Evolutionary conservation across 495 filamentous ascomycete species (phyloP), one percentile per base, ranked within the genome.

Genomic region (Achaetomiella virescens): DNA sequence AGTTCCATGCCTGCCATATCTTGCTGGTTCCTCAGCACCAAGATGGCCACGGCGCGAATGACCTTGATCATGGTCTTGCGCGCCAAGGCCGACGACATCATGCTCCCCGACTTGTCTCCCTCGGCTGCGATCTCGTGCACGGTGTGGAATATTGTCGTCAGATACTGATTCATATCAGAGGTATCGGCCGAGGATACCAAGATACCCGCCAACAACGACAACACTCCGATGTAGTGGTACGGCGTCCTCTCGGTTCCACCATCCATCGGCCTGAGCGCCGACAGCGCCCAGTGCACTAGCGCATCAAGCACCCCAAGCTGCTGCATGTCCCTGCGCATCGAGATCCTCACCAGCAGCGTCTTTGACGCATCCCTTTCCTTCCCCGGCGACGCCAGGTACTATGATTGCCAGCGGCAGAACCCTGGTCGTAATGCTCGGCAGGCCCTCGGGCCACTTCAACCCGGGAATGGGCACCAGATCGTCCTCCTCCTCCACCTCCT

Each of bases 301-400:
- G 75, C 72, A 14, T 80, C 71, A 31, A 95, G 73, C 1, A 97
- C 73, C 2, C 87, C 84, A 14, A 91, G 64, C 36, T 80, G 72
- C 66, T 88, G 84, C 92, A 97, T 96, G 67, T 99, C 93, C 37
- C 80, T 81, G 17, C 95, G 81, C 57, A 91, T 77, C n/a, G 84
- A 79, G 18, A 97, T 75, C 18, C 91, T 80, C 11, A 91, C 86
- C 29, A 99, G 72, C n/a, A 97, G 74, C 10, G 80, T 76, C 33
- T 84, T 89, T 10, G 92, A 91, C 17, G 90, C 89, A 68, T 93
- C 89, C 46, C 88, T 82, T 66, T 96, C 90, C 66, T 95, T 96
- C 2, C 90, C 87, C 0, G 93, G 74, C 2, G 78, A 80, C 27
- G 80, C 74, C 29, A 99, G 81, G 63, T 88, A 87, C 50, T 80